Conservation (phyloP, 768 basidiomycete species). For the Zangia roseola region DNA sequence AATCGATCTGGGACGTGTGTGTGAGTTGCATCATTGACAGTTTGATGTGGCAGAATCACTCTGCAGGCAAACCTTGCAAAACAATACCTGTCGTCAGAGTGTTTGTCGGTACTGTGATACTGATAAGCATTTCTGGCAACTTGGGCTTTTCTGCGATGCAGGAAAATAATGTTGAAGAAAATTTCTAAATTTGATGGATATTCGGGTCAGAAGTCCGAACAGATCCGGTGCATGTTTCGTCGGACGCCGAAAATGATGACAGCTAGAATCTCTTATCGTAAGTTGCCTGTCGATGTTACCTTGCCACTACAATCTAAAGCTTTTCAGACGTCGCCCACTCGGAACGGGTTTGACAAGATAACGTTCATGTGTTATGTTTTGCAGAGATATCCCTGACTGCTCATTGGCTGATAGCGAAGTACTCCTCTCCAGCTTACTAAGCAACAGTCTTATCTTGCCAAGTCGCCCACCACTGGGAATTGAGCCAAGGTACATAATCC, state of each 20-base stretch:
- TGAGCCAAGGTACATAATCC: conserved; percentile 13
- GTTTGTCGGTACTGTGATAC: too few relatives aligned
- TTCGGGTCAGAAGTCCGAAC: background rate
- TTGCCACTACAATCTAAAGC: background rate
- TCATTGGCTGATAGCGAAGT: conserved; percentile 27
- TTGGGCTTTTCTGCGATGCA: too few relatives aligned
- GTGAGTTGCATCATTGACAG: too few relatives aligned
- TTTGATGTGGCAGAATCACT: too few relatives aligned
- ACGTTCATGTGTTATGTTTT: background rate
- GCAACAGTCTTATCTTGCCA: conserved; percentile 19
- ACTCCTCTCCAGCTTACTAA: conserved; percentile 21
- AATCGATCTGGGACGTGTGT: too few relatives aligned
- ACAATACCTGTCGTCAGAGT: too few relatives aligned
- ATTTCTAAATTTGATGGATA: too few relatives aligned
- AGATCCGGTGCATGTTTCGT: background rate
- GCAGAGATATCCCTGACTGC: background rate
- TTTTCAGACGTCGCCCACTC: background rate
- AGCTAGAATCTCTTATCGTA: conserved; percentile 18
- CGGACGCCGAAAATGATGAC: conserved; percentile 2
- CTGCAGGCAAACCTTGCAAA: too few relatives aligned
- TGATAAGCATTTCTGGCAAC: too few relatives aligned
- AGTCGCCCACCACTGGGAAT: conserved; percentile 1
- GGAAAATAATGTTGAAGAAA: too few relatives aligned
- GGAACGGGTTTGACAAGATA: conserved; percentile 17
- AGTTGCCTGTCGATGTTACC: conserved; percentile 11